Evolutionary conservation across 345 rosid genomes (phyloP).

Genomic region (Gossypium herbaceum): DNA sequence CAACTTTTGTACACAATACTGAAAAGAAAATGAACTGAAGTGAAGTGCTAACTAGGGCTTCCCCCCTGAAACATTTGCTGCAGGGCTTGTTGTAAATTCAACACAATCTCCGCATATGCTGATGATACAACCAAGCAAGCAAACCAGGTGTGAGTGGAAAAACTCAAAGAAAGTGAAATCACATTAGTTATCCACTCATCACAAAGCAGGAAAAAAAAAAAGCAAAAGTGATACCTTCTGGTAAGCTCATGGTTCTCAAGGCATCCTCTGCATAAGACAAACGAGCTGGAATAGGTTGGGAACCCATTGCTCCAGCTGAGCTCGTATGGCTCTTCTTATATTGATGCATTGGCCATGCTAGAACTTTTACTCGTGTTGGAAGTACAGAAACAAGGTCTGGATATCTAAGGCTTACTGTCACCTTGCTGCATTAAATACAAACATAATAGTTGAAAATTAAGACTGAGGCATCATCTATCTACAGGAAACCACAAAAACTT

Average conservation of each 20-base stretch:
- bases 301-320: constrained; percentile 32
- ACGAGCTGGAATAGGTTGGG: constrained; percentile 47
- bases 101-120: constrained; percentile 91
- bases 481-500: not conserved
- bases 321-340: constrained; percentile 41
- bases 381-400: constrained; percentile 71
- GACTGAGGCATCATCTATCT: not conserved
- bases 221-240: constrained; percentile 57
- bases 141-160: not conserved
- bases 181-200: not conserved
- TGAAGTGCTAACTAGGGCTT: constrained; percentile 23
- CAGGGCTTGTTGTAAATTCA: constrained; percentile 61
- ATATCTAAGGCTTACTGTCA: constrained; percentile 70
- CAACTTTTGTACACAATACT: not conserved
- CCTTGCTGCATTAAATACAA: constrained; percentile 58
- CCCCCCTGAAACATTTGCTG: constrained; percentile 48
- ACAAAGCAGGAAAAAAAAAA: no score
- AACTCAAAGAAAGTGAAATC: not conserved
- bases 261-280: constrained; percentile 89
- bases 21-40: not conserved
- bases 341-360: constrained; percentile 72
- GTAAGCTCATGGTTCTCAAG: constrained; percentile 68
- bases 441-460: not conserved
- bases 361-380: constrained; percentile 72
- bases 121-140: constrained; percentile 14